Conservation (phyloP, 2,329 filamentous ascomycete genomes). For the Fusarium poae region DNA sequence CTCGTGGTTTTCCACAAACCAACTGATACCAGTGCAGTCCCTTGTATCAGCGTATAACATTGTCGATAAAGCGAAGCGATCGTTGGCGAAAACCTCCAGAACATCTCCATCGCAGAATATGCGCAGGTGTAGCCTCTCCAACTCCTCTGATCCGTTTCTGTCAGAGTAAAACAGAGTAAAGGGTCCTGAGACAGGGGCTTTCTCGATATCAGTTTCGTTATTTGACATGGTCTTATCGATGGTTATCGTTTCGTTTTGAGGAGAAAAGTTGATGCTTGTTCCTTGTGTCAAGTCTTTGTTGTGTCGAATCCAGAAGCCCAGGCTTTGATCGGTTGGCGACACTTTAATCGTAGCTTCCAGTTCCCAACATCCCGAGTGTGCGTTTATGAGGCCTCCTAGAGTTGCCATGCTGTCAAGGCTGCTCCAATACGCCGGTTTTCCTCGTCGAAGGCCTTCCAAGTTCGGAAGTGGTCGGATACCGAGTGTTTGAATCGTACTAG, state of each 20-base stretch:
- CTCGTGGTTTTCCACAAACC: conserved; percentile 40
- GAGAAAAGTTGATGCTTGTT: conserved; percentile 58
- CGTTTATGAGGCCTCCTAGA: background rate
- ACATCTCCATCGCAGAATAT: conserved; percentile 48
- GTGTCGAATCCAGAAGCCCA: conserved; percentile 48
- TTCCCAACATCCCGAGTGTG: conserved; percentile 41
- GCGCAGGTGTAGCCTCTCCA: conserved; percentile 42
- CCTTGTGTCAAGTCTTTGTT: conserved; percentile 46
- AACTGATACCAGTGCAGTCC: conserved; percentile 42
- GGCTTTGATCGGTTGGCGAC: background rate
- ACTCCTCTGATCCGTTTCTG: conserved; percentile 15
- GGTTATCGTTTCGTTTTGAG: conserved; percentile 55
- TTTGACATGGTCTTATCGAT: conserved; percentile 56
- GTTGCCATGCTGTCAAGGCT: background rate
- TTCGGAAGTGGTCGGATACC: conserved; percentile 52
- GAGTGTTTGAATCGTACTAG: conserved; percentile 59
- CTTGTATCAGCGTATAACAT: conserved; percentile 42
- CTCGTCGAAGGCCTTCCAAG: conserved; percentile 42
- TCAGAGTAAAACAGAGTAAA: conserved; percentile 60
- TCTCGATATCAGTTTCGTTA: conserved; percentile 52
- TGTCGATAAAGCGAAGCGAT: conserved; percentile 48
- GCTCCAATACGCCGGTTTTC: conserved; percentile 30
- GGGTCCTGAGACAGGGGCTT: conserved; percentile 54
- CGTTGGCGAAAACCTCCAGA: conserved; percentile 48
- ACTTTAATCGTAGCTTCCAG: conserved; percentile 45